These are phyloP conservation scores for Petunia axillaris DNA, from an alignment of 257 asterid genomes.

Conservation along the genomic window DNA sequence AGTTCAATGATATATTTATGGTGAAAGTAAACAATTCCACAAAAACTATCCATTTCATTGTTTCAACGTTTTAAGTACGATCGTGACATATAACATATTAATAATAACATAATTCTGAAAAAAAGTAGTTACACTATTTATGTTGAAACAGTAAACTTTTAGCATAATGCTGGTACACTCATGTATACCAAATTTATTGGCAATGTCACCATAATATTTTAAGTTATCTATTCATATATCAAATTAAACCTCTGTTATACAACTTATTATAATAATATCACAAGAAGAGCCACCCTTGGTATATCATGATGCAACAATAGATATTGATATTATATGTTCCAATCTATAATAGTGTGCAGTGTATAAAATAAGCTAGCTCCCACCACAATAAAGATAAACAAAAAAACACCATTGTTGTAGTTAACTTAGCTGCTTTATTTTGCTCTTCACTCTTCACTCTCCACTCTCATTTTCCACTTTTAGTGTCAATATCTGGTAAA, in stretches of 20 bases:
- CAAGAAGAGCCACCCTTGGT: background rate
- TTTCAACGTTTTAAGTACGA: slow-evolving; percentile 3
- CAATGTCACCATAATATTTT: background rate
- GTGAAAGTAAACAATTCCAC: background rate
- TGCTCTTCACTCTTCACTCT: slow-evolving; percentile 19
- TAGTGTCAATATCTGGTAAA: slow-evolving; percentile 40
- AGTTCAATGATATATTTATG: background rate
- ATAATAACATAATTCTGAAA: background rate
- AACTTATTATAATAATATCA: slow-evolving; percentile 14
- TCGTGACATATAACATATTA: background rate
- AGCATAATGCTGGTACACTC: background rate
- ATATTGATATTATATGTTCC: slow-evolving; percentile 26
- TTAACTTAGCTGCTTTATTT: slow-evolving; percentile 29
- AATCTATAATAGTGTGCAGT: slow-evolving; percentile 36
- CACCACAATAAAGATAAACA: slow-evolving; percentile 44
- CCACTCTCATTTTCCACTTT: slow-evolving; percentile 39
- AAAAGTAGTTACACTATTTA: background rate
- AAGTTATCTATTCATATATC: background rate
- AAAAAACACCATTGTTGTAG: slow-evolving; percentile 33
- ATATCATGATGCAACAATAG: background rate
- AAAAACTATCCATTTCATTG: slow-evolving; percentile 10
- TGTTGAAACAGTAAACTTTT: background rate
- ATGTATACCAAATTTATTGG: slow-evolving; percentile 7
- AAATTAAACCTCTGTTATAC: background rate
- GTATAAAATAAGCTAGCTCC: slow-evolving; percentile 46